Base-by-base conservation (phyloP, 192 early-diverging fungal species). In the Coemansia sp. region DNA sequence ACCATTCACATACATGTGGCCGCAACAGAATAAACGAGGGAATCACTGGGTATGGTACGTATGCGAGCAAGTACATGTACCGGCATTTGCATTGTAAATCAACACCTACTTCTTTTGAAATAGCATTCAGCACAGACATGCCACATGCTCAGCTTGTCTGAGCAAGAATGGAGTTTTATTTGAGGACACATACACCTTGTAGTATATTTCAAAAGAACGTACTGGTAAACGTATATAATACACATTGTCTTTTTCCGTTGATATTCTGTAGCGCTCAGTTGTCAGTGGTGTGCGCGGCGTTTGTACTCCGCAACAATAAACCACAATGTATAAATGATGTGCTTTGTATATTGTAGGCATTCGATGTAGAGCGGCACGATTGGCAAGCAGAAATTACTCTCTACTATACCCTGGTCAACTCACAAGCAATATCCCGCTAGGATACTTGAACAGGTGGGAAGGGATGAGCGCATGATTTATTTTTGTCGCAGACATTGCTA, bases 401-500 rank as follows among this genome's bases (percentile, higher is more conserved):
- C 55, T 15, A 58, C 55, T 32, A 32, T 31, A 58, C 55, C 55
- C 10, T 32, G 55, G 29, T 31, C 55, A 32, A 6, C 29, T 17
- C 55, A 11, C 21, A 58, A 8, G 55, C 55, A 58, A 31, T 58
- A 17, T 32, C 55, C 55, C 9, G 55, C 15, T 7, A 5, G 25
- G 31, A 58, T 32, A 34, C 31, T 32, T 34, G 29, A 31, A 17
- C 25, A 17, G 29, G 31, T 34, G 55, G 14, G 27, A 32, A 58
- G 6, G 29, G 15, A 17, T 15, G 29, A 31, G 5, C 32, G 55
- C 27, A 31, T 31, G 14, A 3, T 58, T 32, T 58, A 31, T 31
- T 58, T 32, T 32, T 58, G 55, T 58, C 29, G 4, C 29, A 12
- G 55, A 58, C 32, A 53, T 58, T 58, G 55, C 14, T 58, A 17